Percentiles rank a stretch among this genome's conserved stretches.
Evolutionary conservation across 2,329 filamentous ascomycete genomes (phyloP).

Genomic region (Truncatella angustata): DNA sequence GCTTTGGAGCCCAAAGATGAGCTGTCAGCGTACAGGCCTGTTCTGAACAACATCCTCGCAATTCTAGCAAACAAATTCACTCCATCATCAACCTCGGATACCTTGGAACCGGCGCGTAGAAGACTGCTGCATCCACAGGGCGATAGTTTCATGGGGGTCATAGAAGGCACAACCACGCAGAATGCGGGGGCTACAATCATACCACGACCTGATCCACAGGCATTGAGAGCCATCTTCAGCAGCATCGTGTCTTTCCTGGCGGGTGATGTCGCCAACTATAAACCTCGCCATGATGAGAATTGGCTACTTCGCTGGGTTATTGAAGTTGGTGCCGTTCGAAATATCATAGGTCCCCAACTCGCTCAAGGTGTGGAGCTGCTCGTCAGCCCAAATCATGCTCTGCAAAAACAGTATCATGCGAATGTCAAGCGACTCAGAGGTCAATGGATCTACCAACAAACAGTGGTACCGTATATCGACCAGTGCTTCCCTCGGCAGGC

Average conservation of each 20-base stretch:
- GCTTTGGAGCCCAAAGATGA: background rate
- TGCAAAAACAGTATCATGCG: conserved; percentile 25
- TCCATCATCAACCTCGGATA: background rate
- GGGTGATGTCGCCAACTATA: conserved; percentile 27
- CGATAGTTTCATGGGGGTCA: background rate
- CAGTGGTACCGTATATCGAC: conserved; percentile 34
- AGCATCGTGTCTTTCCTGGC: conserved; percentile 28
- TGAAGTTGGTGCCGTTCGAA: conserved; percentile 13
- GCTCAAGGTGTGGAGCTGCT: conserved; percentile 25
- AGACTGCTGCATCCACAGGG: background rate
- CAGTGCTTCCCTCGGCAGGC: conserved; percentile 35
- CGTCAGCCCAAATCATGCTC: conserved; percentile 24
- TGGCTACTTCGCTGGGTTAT: conserved; percentile 20
- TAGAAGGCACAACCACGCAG: background rate
- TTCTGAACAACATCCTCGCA: conserved; percentile 23
- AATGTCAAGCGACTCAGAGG: conserved; percentile 22
- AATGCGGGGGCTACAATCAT: background rate
- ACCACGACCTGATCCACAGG: background rate
- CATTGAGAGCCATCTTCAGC: conserved; percentile 20
- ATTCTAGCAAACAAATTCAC: conserved; percentile 26
- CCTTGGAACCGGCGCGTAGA: background rate
- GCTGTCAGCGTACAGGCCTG: conserved; percentile 18
- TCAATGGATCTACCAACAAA: conserved; percentile 26
- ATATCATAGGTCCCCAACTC: conserved; percentile 22
- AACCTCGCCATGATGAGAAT: conserved; percentile 14